Conservation (phyloP, 208 protist genomes). For the Acanthamoeba sp. region DNA sequence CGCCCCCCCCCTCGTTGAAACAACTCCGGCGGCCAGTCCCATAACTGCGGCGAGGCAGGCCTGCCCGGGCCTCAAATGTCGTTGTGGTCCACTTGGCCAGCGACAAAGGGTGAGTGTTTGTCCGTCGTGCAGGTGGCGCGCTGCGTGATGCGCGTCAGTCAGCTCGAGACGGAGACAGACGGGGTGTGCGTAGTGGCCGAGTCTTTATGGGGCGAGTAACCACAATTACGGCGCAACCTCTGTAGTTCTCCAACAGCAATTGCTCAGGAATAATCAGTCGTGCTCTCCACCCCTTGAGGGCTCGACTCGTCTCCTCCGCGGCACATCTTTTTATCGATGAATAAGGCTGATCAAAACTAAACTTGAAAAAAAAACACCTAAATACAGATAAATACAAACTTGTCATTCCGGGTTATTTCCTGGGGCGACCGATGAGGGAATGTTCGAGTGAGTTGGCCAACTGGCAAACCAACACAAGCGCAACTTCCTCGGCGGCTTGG, state of each 20-base stretch:
- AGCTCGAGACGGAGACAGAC: slow-evolving; percentile 32
- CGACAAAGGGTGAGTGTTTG: too few relatives aligned
- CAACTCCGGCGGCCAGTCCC: too few relatives aligned
- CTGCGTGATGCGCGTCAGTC: too few relatives aligned
- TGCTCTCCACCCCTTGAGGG: neutral
- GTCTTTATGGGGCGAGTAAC: slow-evolving; percentile 63
- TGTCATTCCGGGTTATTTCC: neutral
- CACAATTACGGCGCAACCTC: slow-evolving; percentile 1
- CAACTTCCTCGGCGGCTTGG: too few relatives aligned
- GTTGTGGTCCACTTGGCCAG: too few relatives aligned
- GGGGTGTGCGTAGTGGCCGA: slow-evolving; percentile 53
- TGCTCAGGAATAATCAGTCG: slow-evolving; percentile 53
- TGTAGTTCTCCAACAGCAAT: slow-evolving; percentile 41
- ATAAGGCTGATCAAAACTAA: neutral
- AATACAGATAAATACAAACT: neutral
- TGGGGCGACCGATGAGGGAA: neutral
- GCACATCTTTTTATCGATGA: neutral
- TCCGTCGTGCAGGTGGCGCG: too few relatives aligned
- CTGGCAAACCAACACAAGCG: neutral
- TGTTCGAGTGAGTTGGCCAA: neutral
- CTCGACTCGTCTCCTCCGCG: slow-evolving; percentile 47
- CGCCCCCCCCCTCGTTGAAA: too few relatives aligned
- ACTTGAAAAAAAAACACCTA: too few relatives aligned
- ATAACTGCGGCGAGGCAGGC: too few relatives aligned
- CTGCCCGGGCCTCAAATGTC: too few relatives aligned